Evolutionary conservation across 257 asterid species (phyloP), one percentile per base, ranked within the genome.

Genomic region (Salvia splendens): DNA sequence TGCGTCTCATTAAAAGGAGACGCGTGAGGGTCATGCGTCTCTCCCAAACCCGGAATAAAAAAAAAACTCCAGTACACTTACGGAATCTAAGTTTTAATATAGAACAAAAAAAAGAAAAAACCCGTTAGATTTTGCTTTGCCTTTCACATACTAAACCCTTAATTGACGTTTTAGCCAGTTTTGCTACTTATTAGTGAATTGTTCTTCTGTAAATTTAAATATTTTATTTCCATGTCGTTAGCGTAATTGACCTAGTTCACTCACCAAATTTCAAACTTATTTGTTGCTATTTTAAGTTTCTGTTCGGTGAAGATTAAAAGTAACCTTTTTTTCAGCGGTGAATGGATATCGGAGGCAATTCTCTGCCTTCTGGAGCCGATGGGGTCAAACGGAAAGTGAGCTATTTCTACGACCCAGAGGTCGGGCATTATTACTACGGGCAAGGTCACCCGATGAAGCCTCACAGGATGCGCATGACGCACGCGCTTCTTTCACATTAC

Each of bases 391-490:
- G 89, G 55, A 83, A 83, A 81, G 86, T 83, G 7, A 83, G 89
- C 58, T 83, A 83, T 50, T 83, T 83, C 68, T 83, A 83, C 30
- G 89, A 83, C 48, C 89, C 89, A 0, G 89, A 83, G 81, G 89
- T 83, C 40, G 89, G 89, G 3, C 81, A 81, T 62, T 83, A 83
- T 75, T 83, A 83, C 38, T 83, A 83, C 2, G 89, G 89, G 54
- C 89, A 83, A 74, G 89, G 89, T 28, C 89, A 83, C 80, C 84
- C 89, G 6, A 83, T 83, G 89, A 83, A 83, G 76, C 89, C 89
- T 1, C 89, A 83, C 77, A 78, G 89, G 62, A 83, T 83, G 72
- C 86, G 89, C 35, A 83, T 83, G 86, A 83, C 89, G 0, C 89
- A 83, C 47, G 86, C 81, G 28, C 89, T 83, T 66, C 86, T 83